phyloP scores from a whole-genome alignment of 345 rosid species.

The Heritiera fomes region DNA sequence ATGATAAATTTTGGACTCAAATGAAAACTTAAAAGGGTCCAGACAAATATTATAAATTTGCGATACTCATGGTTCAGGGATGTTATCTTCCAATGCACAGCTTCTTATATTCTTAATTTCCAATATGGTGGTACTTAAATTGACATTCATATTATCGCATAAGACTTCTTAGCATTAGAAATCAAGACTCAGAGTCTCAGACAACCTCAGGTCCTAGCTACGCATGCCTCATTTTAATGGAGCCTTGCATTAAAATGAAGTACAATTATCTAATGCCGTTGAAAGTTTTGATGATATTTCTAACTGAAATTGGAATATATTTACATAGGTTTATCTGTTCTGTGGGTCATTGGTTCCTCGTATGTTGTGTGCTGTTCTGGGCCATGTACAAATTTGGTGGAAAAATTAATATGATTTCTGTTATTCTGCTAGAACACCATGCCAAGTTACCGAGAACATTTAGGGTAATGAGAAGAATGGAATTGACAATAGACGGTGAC shows the following conservation, averaged over 20 bases:
- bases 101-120: background rate
- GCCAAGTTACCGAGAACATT: background rate
- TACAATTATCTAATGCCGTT: background rate
- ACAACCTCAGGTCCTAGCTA: too few relatives aligned
- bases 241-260: background rate
- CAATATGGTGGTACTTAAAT: background rate
- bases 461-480: too few relatives aligned
- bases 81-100: background rate
- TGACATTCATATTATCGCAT: background rate
- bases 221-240: too few relatives aligned
- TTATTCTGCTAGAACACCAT: background rate
- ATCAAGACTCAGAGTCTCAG: too few relatives aligned
- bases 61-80: too few relatives aligned
- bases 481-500: background rate
- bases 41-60: too few relatives aligned
- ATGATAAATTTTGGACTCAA: background rate
- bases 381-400: background rate
- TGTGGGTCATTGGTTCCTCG: background rate
- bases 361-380: background rate
- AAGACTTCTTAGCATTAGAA: too few relatives aligned
- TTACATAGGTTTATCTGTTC: background rate
- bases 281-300: background rate
- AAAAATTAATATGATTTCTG: background rate
- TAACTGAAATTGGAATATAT: background rate
- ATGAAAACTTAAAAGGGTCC: background rate